Evolutionary conservation across 768 basidiomycete genomes (phyloP).

Genomic region (Clathrus columnatus): DNA sequence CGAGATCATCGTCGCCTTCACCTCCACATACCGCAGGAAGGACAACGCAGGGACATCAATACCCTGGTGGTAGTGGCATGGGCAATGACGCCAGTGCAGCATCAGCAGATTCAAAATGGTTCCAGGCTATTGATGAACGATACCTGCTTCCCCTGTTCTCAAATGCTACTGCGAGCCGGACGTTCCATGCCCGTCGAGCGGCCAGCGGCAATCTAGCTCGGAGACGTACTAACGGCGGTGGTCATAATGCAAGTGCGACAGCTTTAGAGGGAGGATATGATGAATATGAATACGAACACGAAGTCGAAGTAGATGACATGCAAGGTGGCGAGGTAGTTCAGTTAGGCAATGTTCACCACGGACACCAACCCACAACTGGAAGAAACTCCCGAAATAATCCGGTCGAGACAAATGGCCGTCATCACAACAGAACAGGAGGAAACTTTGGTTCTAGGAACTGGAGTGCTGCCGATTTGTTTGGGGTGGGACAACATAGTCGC

Average conservation of each 20-base stretch:
- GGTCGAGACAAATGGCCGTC: no score
- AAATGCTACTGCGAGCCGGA: constrained; percentile 81
- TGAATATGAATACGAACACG: neutral
- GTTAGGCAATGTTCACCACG: neutral
- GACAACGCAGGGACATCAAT: neutral
- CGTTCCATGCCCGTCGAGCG: constrained; percentile 65
- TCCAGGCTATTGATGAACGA: constrained; percentile 89
- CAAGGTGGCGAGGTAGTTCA: neutral
- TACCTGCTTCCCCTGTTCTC: constrained; percentile 91
- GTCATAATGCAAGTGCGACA: neutral
- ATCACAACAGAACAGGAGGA: no score
- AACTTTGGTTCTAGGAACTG: neutral
- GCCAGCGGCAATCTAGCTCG: neutral
- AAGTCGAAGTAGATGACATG: no score
- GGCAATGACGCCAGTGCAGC: constrained; percentile 18
- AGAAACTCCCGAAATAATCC: no score
- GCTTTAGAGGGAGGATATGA: neutral
- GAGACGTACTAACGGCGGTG: neutral
- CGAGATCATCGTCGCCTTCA: no score
- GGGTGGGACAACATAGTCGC: neutral
- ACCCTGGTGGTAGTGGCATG: constrained; percentile 29
- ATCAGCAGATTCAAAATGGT: constrained; percentile 53
- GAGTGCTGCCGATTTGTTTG: neutral
- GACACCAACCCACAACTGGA: no score
- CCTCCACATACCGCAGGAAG: neutral